A percentile compares a stretch with the other conserved stretches of the same genome.
These are phyloP conservation scores for Hypoxylon lienhwacheense DNA, from an alignment of 495 filamentous ascomycete species.

Conservation along the genomic window DNA sequence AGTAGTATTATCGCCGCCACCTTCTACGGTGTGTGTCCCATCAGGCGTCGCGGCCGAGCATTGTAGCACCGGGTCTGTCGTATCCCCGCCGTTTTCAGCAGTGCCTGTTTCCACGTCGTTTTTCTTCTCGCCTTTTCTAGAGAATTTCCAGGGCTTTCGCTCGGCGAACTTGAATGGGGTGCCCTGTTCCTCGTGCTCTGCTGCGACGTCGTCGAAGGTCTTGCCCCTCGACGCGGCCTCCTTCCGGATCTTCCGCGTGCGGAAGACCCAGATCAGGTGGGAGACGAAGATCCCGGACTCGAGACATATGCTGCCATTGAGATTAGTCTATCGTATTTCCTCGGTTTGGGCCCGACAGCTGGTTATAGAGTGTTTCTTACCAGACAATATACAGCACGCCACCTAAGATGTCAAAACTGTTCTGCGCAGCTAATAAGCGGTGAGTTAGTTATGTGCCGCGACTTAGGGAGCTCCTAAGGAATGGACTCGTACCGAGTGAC, in stretches of 20 bases:
- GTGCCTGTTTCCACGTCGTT: constrained; percentile 10
- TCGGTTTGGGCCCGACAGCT: background rate
- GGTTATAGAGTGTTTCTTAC: constrained; percentile 41
- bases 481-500: constrained; percentile 58
- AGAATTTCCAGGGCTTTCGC: constrained; percentile 30
- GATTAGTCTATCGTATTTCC: constrained; percentile 7
- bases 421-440: constrained; percentile 61
- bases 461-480: background rate
- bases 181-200: constrained; percentile 41
- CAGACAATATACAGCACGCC: constrained; percentile 70
- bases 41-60: background rate
- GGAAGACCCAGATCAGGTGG: constrained; percentile 67
- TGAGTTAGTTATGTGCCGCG: constrained; percentile 4
- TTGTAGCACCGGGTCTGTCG: background rate
- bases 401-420: constrained; percentile 69
- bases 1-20: background rate
- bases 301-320: constrained; percentile 54
- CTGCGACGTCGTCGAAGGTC: constrained; percentile 66
- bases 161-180: constrained; percentile 48
- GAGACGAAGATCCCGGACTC: constrained; percentile 71
- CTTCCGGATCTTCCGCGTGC: constrained; percentile 61
- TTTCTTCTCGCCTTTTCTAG: constrained; percentile 4
- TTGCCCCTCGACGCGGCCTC: constrained; percentile 59
- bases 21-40: background rate
- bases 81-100: background rate